phyloP scores from a whole-genome alignment of 345 rosid genomes.

The Eutrema japonicum region DNA sequence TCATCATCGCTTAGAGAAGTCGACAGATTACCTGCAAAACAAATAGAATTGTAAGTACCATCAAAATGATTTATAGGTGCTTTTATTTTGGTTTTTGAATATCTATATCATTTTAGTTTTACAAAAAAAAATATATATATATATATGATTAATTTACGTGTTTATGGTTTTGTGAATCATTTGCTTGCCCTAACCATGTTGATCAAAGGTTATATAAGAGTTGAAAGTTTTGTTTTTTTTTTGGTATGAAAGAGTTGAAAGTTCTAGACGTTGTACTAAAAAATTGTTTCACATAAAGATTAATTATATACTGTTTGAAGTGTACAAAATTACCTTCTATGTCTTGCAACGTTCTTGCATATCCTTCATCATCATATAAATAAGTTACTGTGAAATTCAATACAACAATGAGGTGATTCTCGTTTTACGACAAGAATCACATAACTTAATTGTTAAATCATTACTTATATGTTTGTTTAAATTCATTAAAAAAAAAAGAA shows the following conservation, averaged over 20 bases:
- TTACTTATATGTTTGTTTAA: not conserved
- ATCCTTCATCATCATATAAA: slow-evolving; percentile 20
- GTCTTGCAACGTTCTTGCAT: slow-evolving; percentile 28
- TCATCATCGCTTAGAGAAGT: slow-evolving; percentile 35
- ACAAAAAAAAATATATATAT: no score
- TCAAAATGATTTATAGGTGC: no score
- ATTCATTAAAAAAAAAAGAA: not conserved
- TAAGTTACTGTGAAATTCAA: not conserved
- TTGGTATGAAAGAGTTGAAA: not conserved
- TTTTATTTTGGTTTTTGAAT: no score
- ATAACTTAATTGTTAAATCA: not conserved
- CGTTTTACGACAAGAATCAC: not conserved
- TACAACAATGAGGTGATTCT: not conserved
- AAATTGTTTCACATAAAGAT: not conserved
- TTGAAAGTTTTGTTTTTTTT: not conserved
- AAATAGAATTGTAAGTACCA: no score
- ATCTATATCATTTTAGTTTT: no score
- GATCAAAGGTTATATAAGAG: no score
- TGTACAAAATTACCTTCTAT: slow-evolving; percentile 8
- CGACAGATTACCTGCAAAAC: slow-evolving; percentile 29
- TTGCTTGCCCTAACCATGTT: no score
- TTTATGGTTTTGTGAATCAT: no score
- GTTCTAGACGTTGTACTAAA: not conserved
- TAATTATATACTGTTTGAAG: not conserved
- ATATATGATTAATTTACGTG: no score